Evolutionary conservation across 1,139 yeast species (phyloP), one percentile per base, ranked within the genome.

Genomic region (Scheffersomyces parashehatae): DNA sequence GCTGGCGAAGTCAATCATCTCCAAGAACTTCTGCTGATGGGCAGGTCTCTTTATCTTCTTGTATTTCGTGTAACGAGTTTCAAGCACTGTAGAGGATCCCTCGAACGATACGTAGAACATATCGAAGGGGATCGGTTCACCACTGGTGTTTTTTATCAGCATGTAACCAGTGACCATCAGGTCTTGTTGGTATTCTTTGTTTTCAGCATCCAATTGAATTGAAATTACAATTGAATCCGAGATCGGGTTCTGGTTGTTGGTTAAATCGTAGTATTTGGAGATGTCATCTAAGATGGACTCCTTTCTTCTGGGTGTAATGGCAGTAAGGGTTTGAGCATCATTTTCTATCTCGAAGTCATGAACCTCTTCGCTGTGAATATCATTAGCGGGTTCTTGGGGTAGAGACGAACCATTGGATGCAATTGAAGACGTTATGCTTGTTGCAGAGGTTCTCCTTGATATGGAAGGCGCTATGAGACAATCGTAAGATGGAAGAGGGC

Each of bases 21-120:
- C 54, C 43, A 53, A 43, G 38, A 47, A 52, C 30, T 32, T 34
- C 11, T 32, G 33, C 13, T 24, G 36, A 11, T 26, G 28, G n/a
- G 32, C 6, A 11, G 35, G 35, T 12, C 11, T 15, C 35, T 31
- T 31, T 31, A 20, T 31, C 35, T 31, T 31, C 40, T 14, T 34
- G 36, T 20, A 33, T 13, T 32, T 28, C 8, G 31, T 32, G 36
- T 35, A 45, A 41, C 37, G 49, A 47, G 34, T 49, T 29, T 15
- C 42, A 43, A 20, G 28, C 7, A 40, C 36, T 10, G 37, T 15
- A 5, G 37, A 34, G 13, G 35, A 29, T 9, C 57, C 57, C 34
- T 53, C 57, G 28, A 53, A 51, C 29, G 51, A 45, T 30, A 53
- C 53, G 35, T 53, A 53, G 35, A 51, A 52, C 57, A 53, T 52